Evolutionary conservation across 345 rosid species (phyloP).

Genomic region (Rubroshorea leprosula): DNA sequence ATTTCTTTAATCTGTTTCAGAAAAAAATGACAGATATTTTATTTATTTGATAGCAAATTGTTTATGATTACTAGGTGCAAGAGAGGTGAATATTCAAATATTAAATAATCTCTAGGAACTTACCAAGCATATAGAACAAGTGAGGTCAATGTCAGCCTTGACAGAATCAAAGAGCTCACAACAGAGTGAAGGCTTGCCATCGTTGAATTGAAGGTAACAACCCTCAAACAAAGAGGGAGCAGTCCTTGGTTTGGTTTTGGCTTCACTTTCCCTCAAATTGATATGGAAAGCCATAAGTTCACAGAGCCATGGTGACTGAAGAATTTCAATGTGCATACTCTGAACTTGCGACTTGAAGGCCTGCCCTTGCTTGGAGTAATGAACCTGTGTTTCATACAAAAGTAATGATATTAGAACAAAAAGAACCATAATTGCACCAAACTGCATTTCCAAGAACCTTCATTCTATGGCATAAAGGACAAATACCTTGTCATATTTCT

Average conservation of each 20-base stretch:
- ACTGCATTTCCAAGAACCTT: too few species aligned
- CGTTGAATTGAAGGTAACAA: slow-evolving; percentile 49
- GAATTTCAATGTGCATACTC: slow-evolving; percentile 81
- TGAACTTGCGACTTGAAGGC: slow-evolving; percentile 80
- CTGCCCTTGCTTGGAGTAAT: slow-evolving; percentile 90
- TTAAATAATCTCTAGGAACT: too few species aligned
- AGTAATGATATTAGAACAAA: too few species aligned
- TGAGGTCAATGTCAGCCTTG: slow-evolving; percentile 76
- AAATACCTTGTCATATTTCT: slow-evolving; percentile 87
- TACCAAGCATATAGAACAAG: slow-evolving; percentile 67
- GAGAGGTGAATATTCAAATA: too few species aligned
- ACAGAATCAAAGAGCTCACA: slow-evolving; percentile 73
- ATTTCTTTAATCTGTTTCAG: too few species aligned
- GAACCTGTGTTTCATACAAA: slow-evolving; percentile 45
- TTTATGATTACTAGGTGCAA: too few species aligned
- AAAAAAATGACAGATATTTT: too few species aligned
- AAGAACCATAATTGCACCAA: too few species aligned
- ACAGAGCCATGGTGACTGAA: slow-evolving; percentile 91
- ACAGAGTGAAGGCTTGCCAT: slow-evolving; percentile 71
- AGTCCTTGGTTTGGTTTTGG: slow-evolving; percentile 34
- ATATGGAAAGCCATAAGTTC: slow-evolving; percentile 92
- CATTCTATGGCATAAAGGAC: too few species aligned
- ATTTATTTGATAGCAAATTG: too few species aligned
- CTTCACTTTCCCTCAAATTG: slow-evolving; percentile 67
- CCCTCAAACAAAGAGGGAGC: slow-evolving; percentile 55